These are phyloP conservation scores for Sugiyamaella valdiviana DNA, from an alignment of 805 yeast species.

Conservation along the genomic window DNA sequence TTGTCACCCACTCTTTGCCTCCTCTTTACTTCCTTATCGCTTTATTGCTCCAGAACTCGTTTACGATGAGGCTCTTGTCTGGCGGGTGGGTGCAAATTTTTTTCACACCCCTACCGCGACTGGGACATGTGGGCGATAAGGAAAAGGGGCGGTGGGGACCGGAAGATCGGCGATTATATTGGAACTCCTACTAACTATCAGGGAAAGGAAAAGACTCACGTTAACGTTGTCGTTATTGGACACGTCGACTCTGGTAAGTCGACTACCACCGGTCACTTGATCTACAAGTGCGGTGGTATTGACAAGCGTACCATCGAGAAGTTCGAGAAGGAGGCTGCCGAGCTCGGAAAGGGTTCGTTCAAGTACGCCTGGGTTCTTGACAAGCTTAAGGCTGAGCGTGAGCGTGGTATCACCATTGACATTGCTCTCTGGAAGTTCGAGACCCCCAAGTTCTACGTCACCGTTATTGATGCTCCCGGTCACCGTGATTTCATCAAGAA, in stretches of 20 bases:
- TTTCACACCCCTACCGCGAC: neutral
- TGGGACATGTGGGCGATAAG: constrained; percentile 2
- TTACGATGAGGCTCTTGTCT: neutral
- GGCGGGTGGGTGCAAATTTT: neutral
- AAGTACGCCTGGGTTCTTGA: constrained; percentile 97
- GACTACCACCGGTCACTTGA: constrained; percentile 98
- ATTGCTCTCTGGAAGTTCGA: constrained; percentile 91
- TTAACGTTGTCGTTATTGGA: constrained; percentile 99
- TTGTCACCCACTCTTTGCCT: neutral
- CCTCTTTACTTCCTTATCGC: neutral
- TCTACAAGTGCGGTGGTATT: constrained; percentile 97
- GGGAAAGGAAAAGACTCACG: constrained; percentile 97
- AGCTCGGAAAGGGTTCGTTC: constrained; percentile 95
- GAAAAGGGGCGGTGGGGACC: neutral
- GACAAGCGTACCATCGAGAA: constrained; percentile 98
- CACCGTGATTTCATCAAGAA: constrained; percentile 95
- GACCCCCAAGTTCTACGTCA: constrained; percentile 82
- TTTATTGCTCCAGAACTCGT: neutral
- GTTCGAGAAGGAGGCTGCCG: constrained; percentile 97
- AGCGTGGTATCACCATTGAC: constrained; percentile 95
- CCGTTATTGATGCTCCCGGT: constrained; percentile 94
- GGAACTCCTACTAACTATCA: constrained; percentile 14
- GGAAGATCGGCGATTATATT: neutral
- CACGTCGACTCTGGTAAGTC: constrained; percentile 99
- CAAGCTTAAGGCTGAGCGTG: constrained; percentile 93